These are phyloP conservation scores for Sporobolomyces roseus DNA, from an alignment of 768 basidiomycete species.

Conservation along the genomic window DNA sequence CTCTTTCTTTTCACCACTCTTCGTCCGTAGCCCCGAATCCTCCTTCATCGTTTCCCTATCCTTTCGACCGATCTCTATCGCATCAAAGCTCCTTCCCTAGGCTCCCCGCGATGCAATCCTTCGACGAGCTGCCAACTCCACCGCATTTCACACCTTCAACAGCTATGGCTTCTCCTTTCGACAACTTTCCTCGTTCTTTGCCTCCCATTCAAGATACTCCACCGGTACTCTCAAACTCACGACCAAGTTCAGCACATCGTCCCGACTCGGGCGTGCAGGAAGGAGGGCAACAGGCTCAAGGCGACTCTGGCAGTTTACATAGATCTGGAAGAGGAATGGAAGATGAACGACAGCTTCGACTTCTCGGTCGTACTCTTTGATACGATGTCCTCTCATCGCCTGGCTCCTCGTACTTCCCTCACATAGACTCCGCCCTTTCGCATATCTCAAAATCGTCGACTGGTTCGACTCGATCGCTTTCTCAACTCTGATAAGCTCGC, in stretches of 20 bases:
- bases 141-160: no score
- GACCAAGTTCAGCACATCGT: neutral
- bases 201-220: neutral
- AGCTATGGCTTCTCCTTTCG: slow-evolving; percentile 12
- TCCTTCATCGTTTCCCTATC: neutral
- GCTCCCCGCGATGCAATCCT: no score
- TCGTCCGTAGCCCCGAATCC: neutral
- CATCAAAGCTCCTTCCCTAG: no score
- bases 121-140: neutral
- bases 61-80: no score
- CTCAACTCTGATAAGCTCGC: no score
- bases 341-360: slow-evolving; percentile 30
- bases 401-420: no score
- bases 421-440: no score
- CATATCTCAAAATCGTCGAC: no score
- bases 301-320: neutral
- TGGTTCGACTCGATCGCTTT: neutral
- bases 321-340: slow-evolving; percentile 13
- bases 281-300: neutral
- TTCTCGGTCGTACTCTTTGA: slow-evolving; percentile 7
- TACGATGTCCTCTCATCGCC: neutral
- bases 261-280: neutral
- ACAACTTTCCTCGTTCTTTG: neutral
- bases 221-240: neutral
- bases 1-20: no score